Conservation (phyloP, 331 rosid species). For the Pyrus hybrid region DNA sequence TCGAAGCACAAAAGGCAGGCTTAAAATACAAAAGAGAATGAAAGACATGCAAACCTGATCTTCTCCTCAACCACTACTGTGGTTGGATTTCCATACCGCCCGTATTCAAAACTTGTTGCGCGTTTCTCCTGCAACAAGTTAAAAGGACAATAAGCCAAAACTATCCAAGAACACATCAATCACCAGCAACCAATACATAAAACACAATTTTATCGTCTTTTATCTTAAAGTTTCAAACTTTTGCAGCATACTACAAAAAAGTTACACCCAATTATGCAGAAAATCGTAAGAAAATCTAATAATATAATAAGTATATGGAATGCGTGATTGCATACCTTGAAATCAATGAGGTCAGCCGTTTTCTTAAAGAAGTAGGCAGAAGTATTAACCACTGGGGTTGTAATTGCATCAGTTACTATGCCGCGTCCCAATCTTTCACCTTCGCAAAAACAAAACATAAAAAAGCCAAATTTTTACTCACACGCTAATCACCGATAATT, state of each 20-base stretch:
- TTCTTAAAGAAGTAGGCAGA: constrained; percentile 77
- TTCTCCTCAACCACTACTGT: constrained; percentile 85
- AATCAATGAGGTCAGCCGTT: constrained; percentile 68
- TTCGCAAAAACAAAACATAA: constrained; percentile 12
- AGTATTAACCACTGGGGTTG: constrained; percentile 91
- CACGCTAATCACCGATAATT: constrained; percentile 3
- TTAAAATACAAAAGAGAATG: background rate
- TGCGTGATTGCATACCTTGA: constrained; percentile 46
- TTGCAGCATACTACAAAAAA: background rate
- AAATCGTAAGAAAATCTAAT: background rate
- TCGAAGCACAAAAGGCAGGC: background rate
- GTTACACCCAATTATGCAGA: background rate
- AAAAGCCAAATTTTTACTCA: background rate
- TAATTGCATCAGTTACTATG: constrained; percentile 76
- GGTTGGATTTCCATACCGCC: constrained; percentile 94
- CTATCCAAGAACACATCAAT: background rate
- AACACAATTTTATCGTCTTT: background rate
- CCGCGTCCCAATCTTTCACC: constrained; percentile 93
- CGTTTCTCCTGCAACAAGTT: constrained; percentile 67
- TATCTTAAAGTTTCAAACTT: background rate
- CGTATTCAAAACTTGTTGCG: constrained; percentile 67
- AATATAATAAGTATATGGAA: background rate
- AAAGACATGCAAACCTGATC: constrained; percentile 49
- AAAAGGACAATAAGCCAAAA: background rate
- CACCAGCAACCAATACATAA: background rate